Evolutionary conservation across 306 rosid species (phyloP), one percentile per base, ranked within the genome.

Genomic region (Gastrolobium villosum): DNA sequence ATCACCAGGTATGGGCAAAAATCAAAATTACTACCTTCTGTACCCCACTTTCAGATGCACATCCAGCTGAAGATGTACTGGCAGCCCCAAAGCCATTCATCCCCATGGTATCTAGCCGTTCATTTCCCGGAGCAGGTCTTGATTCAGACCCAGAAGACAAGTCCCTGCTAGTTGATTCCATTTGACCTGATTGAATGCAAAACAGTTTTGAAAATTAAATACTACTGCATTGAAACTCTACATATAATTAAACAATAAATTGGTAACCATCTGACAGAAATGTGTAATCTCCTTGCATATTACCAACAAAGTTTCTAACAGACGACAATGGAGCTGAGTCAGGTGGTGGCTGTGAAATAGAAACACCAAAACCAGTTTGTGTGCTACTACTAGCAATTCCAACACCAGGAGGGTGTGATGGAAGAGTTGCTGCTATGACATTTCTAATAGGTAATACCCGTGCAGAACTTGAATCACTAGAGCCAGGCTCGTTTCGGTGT

Each of bases 381-480:
- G 74, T 61, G 34, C 79, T 67, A 66, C 79, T 67, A 66, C 82
- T 52, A 46, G 93, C 69, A 28, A 40, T 39, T 74, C 88, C 72
- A 72, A 70, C 35, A 53, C 84, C 89, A 72, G 85, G 54, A 61
- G 89, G 83, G 34, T 79, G 87, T 60, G 95, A 46, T 65, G 96
- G 88, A 35, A 83, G 71, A 74, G 84, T 75, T 15, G 88, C 52
- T 4, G 92, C 84, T 53, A 79, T 70, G 73, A 82, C 85, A 87
- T 84, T 91, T 81, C 97, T 89, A 60, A 75, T 84, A 64, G 96
- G 88, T 65, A 79, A 77, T 66, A 71, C 89, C 44, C 50, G 85
- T 55, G 88, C 57, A 53, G 90, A 87, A 63, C 94, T 85, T 60
- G 88, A 84, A 82, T 86, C 96, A 60, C 82, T 78, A 84, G 93